Evolutionary conservation across 169 alveolate species (phyloP), one percentile per base, ranked within the genome.

Genomic region (Plasmodium relictum): DNA sequence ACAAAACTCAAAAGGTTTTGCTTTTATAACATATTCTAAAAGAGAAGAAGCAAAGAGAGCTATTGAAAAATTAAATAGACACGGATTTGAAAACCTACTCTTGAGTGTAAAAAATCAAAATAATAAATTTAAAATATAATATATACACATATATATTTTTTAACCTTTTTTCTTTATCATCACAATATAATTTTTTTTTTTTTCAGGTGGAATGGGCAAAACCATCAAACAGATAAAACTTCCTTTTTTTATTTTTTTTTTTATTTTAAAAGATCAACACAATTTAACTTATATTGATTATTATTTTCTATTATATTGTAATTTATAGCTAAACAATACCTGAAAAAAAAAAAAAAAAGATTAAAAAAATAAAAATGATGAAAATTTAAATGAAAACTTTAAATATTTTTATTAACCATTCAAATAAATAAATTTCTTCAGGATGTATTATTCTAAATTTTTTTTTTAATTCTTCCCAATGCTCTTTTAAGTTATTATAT

Each of bases 1-100:
- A 54, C 96, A 95, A 85, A 92, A 72, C 66, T 93, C 98, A 73
- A 96, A 96, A 93, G 98, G 98, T 0, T 96, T 96, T 85, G 98
- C 98, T 20, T 96, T 96, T 87, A 91, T 96, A 37, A 96, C 98
- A 1, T 96, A 96, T 83, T 91, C 96, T 52, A 94, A 91, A 37
- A 92, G 95, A 73, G 97, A 96, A 73, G 97, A 96, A 54, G 98
- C 98, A 39, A 95, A 88, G 48, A 93, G 93, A 61, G 98, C 98
- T 22, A 96, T 96, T 61, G 92, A 92, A 61, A 94, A 94, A 66
- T 94, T 96, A 83, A 96, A 96, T 88, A 76, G 98, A 20, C 97
- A 94, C 74, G 98, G 98, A 37, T 96, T 95, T 92, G 97, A 96
- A 89, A 96, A 95, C 68, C 74, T 96, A 58, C 80, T 96, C 31